Base-by-base conservation (phyloP, 768 basidiomycete species). In the Naganishia vishniacii region DNA sequence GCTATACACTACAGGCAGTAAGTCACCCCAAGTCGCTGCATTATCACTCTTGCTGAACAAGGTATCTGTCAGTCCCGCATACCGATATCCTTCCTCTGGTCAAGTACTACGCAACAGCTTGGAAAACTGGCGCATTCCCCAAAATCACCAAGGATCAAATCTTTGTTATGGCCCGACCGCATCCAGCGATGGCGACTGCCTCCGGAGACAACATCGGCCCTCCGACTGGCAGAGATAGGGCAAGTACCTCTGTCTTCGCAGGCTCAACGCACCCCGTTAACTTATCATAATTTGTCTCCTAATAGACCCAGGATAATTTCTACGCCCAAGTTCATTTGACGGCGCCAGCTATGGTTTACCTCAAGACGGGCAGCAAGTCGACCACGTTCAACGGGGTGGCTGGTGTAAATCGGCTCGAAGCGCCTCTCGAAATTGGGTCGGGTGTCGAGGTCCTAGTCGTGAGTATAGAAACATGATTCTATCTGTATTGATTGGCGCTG, bases 71-170 rank as follows among this genome's bases (percentile, higher is more conserved):
- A 63, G 62, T 63, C 41, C 48, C 48, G 4, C 62, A 63, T 26
- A 53, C 62, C 6, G 44, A 49, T 23, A 51, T 51, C 28, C 32
- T 63, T 9, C 34, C 40, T 29, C n/a, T 63, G 18, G n/a, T 51
- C 41, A 51, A 49, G 28, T 63, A 51, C 29, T 73, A 78, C 67
- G 68, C 73, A 0, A 67, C 65, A 4, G 77, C 76, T 0, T 77
- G 74, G 70, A 77, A 76, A 65, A 75, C 70, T 16, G 77, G 77
- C 25, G 32, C 65, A 4, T 76, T 73, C 66, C 72, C 76, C 11
- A 44, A 71, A 9, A 65, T 69, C 40, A 60, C 67, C 20, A 40
- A 37, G 13, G 77, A 78, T 66, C 59, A 66, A 23, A 51, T 77
- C 49, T 70, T 68, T 49, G 61, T 77, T 25, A 74, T 71, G 70